Percentiles rank a stretch among this genome's conserved stretches.
These are phyloP conservation scores for Aaosphaeria pasadenensis DNA, from an alignment of 2,329 filamentous ascomycete genomes.

Conservation along the genomic window DNA sequence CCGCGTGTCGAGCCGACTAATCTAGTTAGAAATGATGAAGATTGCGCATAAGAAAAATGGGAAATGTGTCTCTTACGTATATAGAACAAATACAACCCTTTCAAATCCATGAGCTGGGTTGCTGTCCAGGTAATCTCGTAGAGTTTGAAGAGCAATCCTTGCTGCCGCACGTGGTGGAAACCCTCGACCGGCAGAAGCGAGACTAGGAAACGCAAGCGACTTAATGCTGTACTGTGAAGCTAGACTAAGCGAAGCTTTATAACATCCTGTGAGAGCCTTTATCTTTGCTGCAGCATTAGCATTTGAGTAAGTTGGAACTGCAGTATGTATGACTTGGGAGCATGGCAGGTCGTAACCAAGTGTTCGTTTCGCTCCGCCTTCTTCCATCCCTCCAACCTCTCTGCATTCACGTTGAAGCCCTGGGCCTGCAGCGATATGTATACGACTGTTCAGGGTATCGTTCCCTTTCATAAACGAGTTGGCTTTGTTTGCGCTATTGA, in stretches of 20 bases:
- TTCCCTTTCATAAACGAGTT: background rate
- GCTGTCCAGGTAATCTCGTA: slow-evolving; percentile 29
- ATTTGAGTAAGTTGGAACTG: slow-evolving; percentile 19
- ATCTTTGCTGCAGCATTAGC: slow-evolving; percentile 18
- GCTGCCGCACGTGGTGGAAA: slow-evolving; percentile 30
- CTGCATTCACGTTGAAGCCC: slow-evolving; percentile 19
- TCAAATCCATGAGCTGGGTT: slow-evolving; percentile 18
- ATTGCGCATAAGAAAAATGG: background rate
- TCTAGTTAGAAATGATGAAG: slow-evolving; percentile 17
- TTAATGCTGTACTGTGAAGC: slow-evolving; percentile 19
- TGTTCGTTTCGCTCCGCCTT: slow-evolving; percentile 24
- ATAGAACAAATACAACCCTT: slow-evolving; percentile 29
- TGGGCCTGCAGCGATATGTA: slow-evolving; percentile 29
- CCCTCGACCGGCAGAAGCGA: slow-evolving; percentile 28
- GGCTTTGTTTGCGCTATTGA: slow-evolving; percentile 1
- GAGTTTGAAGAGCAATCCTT: slow-evolving; percentile 28
- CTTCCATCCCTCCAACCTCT: slow-evolving; percentile 2
- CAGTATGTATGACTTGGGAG: slow-evolving; percentile 29
- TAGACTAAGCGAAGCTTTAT: slow-evolving; percentile 21
- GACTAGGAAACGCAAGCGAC: slow-evolving; percentile 32
- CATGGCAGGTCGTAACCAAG: slow-evolving; percentile 25
- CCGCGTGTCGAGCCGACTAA: slow-evolving; percentile 22
- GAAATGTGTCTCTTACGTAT: background rate
- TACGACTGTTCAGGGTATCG: slow-evolving; percentile 18
- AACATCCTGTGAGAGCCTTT: slow-evolving; percentile 29